phyloP scores from a whole-genome alignment of 2,329 filamentous ascomycete species.

The Epichloe sibirici region DNA sequence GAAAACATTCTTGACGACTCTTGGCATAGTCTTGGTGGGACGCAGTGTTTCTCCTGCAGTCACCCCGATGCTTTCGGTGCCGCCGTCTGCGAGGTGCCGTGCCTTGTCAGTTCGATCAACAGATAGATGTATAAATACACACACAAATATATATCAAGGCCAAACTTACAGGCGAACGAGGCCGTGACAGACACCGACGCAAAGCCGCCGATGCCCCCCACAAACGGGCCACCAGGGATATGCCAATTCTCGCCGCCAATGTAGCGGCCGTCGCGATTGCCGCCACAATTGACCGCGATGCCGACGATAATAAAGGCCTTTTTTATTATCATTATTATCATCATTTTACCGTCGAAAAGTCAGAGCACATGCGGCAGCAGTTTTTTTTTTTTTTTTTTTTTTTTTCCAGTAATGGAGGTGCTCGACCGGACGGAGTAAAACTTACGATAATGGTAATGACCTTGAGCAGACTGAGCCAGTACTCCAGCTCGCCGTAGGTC shows the following conservation, averaged over 20 bases:
- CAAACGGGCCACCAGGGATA: slow-evolving; percentile 49
- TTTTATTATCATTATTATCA: not conserved
- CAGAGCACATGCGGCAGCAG: no score
- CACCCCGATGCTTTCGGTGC: slow-evolving; percentile 53
- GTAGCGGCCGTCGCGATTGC: slow-evolving; percentile 38
- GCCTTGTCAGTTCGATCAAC: not conserved
- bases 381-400: not conserved
- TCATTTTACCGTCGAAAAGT: not conserved
- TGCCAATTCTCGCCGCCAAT: slow-evolving; percentile 48
- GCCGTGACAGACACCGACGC: slow-evolving; percentile 43
- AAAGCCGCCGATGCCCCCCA: slow-evolving; percentile 52
- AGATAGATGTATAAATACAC: no score
- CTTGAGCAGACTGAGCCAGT: slow-evolving; percentile 44
- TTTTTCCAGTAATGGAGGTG: not conserved
- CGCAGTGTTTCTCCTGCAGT: slow-evolving; percentile 55
- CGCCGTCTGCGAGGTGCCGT: slow-evolving; percentile 20
- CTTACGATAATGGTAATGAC: slow-evolving; percentile 36
- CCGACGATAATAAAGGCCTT: slow-evolving; percentile 49
- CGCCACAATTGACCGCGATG: slow-evolving; percentile 41
- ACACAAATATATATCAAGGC: no score
- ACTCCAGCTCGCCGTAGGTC: slow-evolving; percentile 34
- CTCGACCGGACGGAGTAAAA: not conserved
- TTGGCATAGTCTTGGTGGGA: slow-evolving; percentile 46
- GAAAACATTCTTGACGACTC: slow-evolving; percentile 53
- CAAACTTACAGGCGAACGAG: slow-evolving; percentile 42